Base-by-base conservation (phyloP, 495 filamentous ascomycete species). In the Cenococcum geophilum region DNA sequence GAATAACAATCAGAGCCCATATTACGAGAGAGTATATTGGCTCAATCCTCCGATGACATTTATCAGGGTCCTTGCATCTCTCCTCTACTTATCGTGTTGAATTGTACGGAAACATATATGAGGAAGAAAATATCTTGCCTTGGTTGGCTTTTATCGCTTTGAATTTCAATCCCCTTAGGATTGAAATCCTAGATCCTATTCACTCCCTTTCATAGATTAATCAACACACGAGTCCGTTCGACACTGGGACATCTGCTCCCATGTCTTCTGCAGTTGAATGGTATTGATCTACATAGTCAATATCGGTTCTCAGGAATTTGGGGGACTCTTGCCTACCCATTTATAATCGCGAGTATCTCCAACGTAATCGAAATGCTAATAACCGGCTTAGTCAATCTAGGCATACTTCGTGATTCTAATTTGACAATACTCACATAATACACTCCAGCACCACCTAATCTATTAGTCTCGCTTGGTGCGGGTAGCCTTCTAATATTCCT, bases 401-500 rank as follows among this genome's bases (percentile, higher is more conserved):
- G 14, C 20, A 21, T 23, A 56, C 14, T 11, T 49, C 27, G 27
- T 21, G 10, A 58, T 27, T 21, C 22, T 16, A 23, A 4, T 49
- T 10, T 11, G 32, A 62, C 27, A 32, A 32, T 32, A 32, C 62
- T 65, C 57, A 68, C 66, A 64, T 89, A 90, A 68, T 89, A 89
- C 10, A 89, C 80, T n/a, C 87, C 86, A 20, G 87, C 85, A 11
- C 87, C 85, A 23, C 83, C 86, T 11, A 74, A 59, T 45, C 86
- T 75, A n/a, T 69, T 65, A 0, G 77, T 83, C 73, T 90, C 87
- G 63, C 83, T 78, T 0, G 62, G 75, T 23, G 85, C 68, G 6
- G 88, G 88, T 47, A 90, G 78, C 52, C 86, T 76, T 16, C 83
- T 80, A 34, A 87, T 73, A 70, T 87, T 86, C 9, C 86, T 85